phyloP scores from a whole-genome alignment of 2,329 filamentous ascomycete genomes.

The Aschersonia sp. region DNA sequence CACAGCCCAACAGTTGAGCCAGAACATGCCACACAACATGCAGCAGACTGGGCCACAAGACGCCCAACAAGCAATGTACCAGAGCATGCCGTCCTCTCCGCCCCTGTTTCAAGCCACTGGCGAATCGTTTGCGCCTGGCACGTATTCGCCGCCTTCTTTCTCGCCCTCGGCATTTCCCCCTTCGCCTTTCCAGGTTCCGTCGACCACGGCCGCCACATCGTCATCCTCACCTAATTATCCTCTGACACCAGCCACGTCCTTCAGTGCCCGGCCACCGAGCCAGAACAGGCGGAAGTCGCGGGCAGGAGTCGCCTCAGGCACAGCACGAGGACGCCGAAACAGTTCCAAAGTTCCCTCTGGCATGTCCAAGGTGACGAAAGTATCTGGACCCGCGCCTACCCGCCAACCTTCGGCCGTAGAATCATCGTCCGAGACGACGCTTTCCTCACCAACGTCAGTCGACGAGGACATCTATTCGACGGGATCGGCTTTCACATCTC shows the following conservation, averaged over 20 bases:
- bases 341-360: not conserved
- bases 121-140: not conserved
- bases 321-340: constrained; percentile 1
- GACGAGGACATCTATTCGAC: constrained; percentile 3
- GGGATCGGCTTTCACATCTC: constrained; percentile 24
- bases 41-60: not conserved
- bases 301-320: not conserved
- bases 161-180: not conserved
- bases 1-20: constrained; percentile 10
- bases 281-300: not conserved
- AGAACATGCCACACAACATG: not conserved
- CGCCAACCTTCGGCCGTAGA: not conserved
- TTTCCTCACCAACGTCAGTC: constrained; percentile 7
- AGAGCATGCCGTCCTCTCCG: not conserved
- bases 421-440: constrained; percentile 3
- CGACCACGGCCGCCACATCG: not conserved
- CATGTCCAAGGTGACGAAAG: not conserved
- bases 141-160: too few species aligned
- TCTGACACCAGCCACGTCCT: not conserved
- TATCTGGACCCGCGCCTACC: not conserved
- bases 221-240: not conserved
- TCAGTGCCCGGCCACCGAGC: not conserved
- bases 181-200: not conserved
- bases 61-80: not conserved
- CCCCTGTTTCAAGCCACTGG: not conserved